Conservation (phyloP, 495 filamentous ascomycete genomes). For the Parachaetomium inaequale region DNA sequence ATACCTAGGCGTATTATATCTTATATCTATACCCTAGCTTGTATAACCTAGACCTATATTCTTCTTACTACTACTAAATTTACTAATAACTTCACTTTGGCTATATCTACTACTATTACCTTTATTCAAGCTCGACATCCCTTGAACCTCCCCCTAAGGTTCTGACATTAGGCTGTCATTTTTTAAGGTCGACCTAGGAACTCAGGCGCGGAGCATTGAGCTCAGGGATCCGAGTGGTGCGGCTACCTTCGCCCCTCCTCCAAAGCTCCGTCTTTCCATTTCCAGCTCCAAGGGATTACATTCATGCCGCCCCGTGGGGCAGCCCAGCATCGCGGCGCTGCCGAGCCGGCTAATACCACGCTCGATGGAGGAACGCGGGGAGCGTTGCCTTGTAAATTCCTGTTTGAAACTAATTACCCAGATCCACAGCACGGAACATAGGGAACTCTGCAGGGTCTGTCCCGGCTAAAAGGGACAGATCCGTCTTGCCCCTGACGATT, state of each 20-base stretch:
- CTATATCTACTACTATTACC: too few relatives aligned
- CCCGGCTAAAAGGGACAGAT: conserved; percentile 17
- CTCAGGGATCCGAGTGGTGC: neutral
- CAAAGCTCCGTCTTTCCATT: neutral
- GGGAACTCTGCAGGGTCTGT: conserved; percentile 12
- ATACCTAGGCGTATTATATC: too few relatives aligned
- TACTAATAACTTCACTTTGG: too few relatives aligned
- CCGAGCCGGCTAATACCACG: conserved; percentile 14
- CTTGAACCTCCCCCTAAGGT: too few relatives aligned
- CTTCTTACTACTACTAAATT: too few relatives aligned
- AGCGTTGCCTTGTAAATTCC: conserved; percentile 3
- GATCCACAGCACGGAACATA: conserved; percentile 3
- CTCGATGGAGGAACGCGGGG: neutral
- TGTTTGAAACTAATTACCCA: conserved; percentile 2
- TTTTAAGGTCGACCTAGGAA: too few relatives aligned
- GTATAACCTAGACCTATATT: too few relatives aligned
- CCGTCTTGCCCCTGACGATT: neutral
- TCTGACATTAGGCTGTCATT: too few relatives aligned
- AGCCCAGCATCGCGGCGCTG: neutral
- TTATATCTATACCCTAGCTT: too few relatives aligned
- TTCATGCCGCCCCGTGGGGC: conserved; percentile 6
- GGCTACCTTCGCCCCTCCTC: neutral
- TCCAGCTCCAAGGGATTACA: conserved; percentile 13
- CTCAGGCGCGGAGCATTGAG: neutral
- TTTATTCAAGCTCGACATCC: too few relatives aligned